Base-by-base conservation (phyloP, 371 early-diverging fungal genomes). In the Syncephalastrum monosporum region DNA sequence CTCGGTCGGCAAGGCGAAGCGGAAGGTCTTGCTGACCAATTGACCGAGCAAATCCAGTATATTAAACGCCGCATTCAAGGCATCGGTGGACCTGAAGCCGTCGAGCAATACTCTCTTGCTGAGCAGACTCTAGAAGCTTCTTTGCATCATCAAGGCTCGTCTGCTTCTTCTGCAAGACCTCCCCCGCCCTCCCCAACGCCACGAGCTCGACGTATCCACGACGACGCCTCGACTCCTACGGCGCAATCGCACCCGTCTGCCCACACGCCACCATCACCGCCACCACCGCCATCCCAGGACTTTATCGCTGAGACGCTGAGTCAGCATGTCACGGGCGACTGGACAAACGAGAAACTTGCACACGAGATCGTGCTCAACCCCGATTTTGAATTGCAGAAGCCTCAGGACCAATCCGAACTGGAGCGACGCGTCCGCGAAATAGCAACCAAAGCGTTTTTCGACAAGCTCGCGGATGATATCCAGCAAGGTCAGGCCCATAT, bases 331-430 rank as follows among this genome's bases (percentile, higher is more conserved):
- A 33, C 38, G 5, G 38, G 38, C 10, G 38, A 33, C 12, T 33
- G 38, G 38, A 74, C 78, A 16, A 91, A 90, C 63, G 86, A 85
- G 27, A 76, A 85, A 64, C 65, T 92, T 47, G 90, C 90, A 0
- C 93, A 92, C 67, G 91, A 92, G 67, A 64, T 92, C 38, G 77
- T 89, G 50, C 58, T 91, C 68, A 82, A 91, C 62, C 93, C 91
- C 6, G 83, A 90, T 17, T 92, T 90, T 63, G 65, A 77, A 41
- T 55, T 91, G 14, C 50, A 69, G 44, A 72, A 71, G 54, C 53
- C 54, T 6, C 41, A 42, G 17, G 47, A 47, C 3, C 66, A 69
- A 8, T 60, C 68, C 17, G 72, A 65, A 2, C 58, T 88, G n/a
- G 86, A 86, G 48, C 75, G 74, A n/a, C 71, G 68, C 25, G 80